phyloP scores from a whole-genome alignment of 768 basidiomycete species.

The Xanthoconium purpureum region DNA sequence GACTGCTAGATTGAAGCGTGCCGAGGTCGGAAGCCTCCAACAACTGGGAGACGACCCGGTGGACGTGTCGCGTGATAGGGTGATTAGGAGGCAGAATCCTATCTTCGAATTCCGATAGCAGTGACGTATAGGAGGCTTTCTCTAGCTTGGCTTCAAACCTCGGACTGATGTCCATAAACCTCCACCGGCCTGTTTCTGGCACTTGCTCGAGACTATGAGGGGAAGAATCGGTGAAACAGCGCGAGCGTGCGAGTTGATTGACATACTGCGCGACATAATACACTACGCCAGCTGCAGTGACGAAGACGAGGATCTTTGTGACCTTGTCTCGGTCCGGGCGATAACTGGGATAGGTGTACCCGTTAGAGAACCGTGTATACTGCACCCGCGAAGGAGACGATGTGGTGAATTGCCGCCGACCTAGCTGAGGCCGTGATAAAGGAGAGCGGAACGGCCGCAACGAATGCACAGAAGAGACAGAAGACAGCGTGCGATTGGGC shows the following conservation, averaged over 20 bases:
- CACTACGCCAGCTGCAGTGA: conserved; percentile 20
- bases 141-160: conserved; percentile 55
- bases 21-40: conserved; percentile 74
- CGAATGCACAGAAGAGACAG: not conserved
- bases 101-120: conserved; percentile 49
- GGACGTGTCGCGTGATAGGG: conserved; percentile 63
- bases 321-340: conserved; percentile 9
- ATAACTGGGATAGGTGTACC: not conserved
- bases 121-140: conserved; percentile 38
- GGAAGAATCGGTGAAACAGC: not conserved
- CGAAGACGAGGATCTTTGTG: conserved; percentile 15
- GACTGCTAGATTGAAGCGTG: conserved; percentile 33
- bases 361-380: conserved; percentile 28
- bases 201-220: conserved; percentile 71
- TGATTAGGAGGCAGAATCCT: conserved; percentile 66
- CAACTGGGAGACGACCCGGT: conserved; percentile 63
- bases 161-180: conserved; percentile 79
- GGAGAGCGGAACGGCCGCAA: conserved; percentile 1
- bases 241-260: not conserved
- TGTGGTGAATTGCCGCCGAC: conserved; percentile 19
- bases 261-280: conserved; percentile 32
- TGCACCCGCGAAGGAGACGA: conserved; percentile 20
- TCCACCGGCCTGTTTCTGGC: conserved; percentile 80
- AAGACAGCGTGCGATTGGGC: not conserved
- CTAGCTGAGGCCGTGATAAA: not conserved